Evolutionary conservation across 2,329 filamentous ascomycete genomes (phyloP).

Genomic region (Verticillium nubilum): DNA sequence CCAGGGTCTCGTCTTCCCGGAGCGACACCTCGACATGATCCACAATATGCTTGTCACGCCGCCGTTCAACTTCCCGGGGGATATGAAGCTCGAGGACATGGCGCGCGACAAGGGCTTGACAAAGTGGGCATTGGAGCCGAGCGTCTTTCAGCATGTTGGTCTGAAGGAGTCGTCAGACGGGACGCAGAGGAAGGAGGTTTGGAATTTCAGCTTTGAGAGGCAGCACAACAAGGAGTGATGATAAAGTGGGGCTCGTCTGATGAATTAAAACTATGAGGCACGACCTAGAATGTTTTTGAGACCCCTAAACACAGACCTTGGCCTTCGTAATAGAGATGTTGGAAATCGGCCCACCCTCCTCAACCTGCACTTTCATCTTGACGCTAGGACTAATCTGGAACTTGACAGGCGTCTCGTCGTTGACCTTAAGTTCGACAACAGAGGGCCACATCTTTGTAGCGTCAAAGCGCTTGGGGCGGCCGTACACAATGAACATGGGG

Average conservation of each 20-base stretch:
- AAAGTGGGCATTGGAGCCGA: slow-evolving; percentile 31
- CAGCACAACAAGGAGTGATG: slow-evolving; percentile 1
- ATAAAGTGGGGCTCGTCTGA: too few relatives aligned
- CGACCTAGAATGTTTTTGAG: too few relatives aligned
- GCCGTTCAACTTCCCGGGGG: slow-evolving; percentile 26
- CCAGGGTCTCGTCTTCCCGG: slow-evolving; percentile 29
- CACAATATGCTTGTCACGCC: slow-evolving; percentile 20
- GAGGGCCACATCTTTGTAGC: neutral
- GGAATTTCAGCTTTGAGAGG: slow-evolving; percentile 29
- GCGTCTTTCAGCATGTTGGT: slow-evolving; percentile 31
- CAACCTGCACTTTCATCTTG: neutral
- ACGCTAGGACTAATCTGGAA: neutral
- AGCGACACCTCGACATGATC: slow-evolving; percentile 20
- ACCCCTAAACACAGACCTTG: neutral
- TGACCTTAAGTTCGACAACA: neutral
- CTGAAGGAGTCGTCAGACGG: slow-evolving; percentile 23
- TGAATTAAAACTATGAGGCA: neutral
- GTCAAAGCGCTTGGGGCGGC: neutral
- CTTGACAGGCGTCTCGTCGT: neutral
- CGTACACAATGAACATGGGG: neutral
- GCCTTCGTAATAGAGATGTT: neutral
- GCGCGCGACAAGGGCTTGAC: slow-evolving; percentile 19
- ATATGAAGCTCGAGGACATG: slow-evolving; percentile 28
- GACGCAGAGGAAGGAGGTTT: slow-evolving; percentile 21
- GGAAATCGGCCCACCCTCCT: neutral